Evolutionary conservation across 768 basidiomycete species (phyloP).

Genomic region (Suillus cothurnatus): DNA sequence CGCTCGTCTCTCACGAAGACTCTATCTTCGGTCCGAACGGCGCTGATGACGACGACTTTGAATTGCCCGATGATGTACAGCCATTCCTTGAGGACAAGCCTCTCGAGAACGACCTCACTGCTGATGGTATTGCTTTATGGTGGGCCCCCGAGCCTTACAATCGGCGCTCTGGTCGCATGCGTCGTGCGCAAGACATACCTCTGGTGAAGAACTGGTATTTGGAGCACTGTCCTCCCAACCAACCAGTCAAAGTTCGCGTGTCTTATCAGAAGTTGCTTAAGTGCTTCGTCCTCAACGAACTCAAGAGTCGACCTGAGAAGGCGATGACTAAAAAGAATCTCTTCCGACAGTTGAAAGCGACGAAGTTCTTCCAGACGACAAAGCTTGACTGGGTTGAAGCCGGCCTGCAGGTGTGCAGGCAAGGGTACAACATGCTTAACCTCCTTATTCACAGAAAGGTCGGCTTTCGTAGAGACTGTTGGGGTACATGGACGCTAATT

Average conservation of each 20-base stretch:
- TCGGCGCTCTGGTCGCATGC: slow-evolving; percentile 88
- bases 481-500: neutral
- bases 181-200: slow-evolving; percentile 93
- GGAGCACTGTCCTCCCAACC: slow-evolving; percentile 95
- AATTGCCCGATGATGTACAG: slow-evolving; percentile 72
- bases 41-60: slow-evolving; percentile 84
- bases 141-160: slow-evolving; percentile 98
- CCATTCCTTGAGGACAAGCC: slow-evolving; percentile 83
- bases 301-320: slow-evolving; percentile 87
- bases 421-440: slow-evolving; percentile 99
- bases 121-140: slow-evolving; percentile 97
- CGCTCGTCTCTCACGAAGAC: slow-evolving; percentile 88
- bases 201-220: slow-evolving; percentile 98
- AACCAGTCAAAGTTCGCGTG: slow-evolving; percentile 97
- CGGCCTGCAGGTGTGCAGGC: slow-evolving; percentile 95
- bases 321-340: slow-evolving; percentile 98
- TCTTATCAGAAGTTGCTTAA: slow-evolving; percentile 99
- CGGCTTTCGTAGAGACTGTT: slow-evolving; percentile 9
- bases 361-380: slow-evolving; percentile 99
- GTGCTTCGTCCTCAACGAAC: slow-evolving; percentile 92
- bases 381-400: slow-evolving; percentile 99
- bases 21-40: slow-evolving; percentile 88
- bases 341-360: slow-evolving; percentile 95
- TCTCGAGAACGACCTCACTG: slow-evolving; percentile 87
- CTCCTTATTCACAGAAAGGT: slow-evolving; percentile 98